phyloP scores from a whole-genome alignment of 2,329 filamentous ascomycete genomes.

The Chrysosporium keratinophilum region DNA sequence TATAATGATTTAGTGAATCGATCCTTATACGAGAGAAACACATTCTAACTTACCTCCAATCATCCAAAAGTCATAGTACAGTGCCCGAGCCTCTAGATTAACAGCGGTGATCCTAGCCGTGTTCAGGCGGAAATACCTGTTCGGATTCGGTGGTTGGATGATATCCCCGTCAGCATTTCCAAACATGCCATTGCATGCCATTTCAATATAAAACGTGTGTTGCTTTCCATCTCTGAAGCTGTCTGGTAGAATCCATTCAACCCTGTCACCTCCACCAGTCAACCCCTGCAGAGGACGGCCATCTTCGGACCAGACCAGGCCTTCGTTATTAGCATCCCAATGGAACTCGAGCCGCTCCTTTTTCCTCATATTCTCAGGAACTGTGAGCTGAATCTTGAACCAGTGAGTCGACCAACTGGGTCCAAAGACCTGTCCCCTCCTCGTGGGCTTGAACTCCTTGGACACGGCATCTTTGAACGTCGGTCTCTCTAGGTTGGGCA shows the following conservation, averaged over 20 bases:
- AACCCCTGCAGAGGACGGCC: constrained; percentile 86
- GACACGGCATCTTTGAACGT: constrained; percentile 72
- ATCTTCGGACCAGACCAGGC: constrained; percentile 82
- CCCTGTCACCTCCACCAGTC: constrained; percentile 77
- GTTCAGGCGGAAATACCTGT: constrained; percentile 65
- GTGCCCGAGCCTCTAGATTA: constrained; percentile 69
- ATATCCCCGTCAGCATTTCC: constrained; percentile 76
- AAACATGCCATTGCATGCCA: constrained; percentile 99
- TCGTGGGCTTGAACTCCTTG: constrained; percentile 65
- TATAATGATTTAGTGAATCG: neutral
- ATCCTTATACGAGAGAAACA: neutral
- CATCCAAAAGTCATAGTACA: constrained; percentile 93
- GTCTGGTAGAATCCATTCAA: constrained; percentile 82
- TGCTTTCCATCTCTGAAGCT: constrained; percentile 73
- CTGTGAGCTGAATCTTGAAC: constrained; percentile 74
- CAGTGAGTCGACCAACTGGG: constrained; percentile 97
- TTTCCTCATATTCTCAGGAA: constrained; percentile 61
- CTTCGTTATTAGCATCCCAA: constrained; percentile 92
- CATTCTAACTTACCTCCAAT: constrained; percentile 46
- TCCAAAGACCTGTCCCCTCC: constrained; percentile 70
- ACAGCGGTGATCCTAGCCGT: constrained; percentile 81
- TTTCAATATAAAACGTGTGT: constrained; percentile 89
- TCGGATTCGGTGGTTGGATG: constrained; percentile 80
- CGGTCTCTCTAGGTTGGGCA: constrained; percentile 67
- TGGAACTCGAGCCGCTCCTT: constrained; percentile 86